These are phyloP conservation scores for Neocallimastix lanati DNA, from an alignment of 192 early-diverging fungal species.

Conservation along the genomic window DNA sequence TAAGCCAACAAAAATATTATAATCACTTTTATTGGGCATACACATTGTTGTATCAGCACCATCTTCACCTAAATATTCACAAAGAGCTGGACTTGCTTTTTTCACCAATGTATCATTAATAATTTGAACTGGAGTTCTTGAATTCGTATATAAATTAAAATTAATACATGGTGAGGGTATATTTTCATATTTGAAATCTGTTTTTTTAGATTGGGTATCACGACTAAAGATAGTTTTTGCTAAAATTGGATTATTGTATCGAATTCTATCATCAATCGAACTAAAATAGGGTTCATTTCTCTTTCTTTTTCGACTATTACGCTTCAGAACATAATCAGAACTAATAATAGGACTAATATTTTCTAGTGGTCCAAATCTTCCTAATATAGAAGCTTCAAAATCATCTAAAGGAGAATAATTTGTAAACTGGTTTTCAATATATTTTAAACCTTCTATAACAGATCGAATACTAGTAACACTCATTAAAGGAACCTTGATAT, in stretches of 20 bases:
- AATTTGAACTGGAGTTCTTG: not conserved
- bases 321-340: not conserved
- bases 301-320: not conserved
- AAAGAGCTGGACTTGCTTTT: not conserved
- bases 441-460: not conserved
- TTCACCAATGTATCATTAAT: not conserved
- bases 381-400: not conserved
- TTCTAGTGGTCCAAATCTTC: not conserved
- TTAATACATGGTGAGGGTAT: not conserved
- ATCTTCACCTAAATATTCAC: not conserved
- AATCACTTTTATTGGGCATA: not conserved
- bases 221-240: not conserved
- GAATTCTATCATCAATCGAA: not conserved
- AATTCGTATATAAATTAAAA: not conserved
- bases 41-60: not conserved
- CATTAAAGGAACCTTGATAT: not conserved
- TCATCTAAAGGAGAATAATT: not conserved
- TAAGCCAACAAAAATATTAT: not conserved
- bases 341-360: not conserved
- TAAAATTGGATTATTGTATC: not conserved
- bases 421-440: not conserved
- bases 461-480: not conserved
- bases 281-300: not conserved
- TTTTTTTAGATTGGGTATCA: not conserved
- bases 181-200: not conserved